Base-by-base conservation (phyloP, 2,329 filamentous ascomycete species). In the Sarocladium oryzae region DNA sequence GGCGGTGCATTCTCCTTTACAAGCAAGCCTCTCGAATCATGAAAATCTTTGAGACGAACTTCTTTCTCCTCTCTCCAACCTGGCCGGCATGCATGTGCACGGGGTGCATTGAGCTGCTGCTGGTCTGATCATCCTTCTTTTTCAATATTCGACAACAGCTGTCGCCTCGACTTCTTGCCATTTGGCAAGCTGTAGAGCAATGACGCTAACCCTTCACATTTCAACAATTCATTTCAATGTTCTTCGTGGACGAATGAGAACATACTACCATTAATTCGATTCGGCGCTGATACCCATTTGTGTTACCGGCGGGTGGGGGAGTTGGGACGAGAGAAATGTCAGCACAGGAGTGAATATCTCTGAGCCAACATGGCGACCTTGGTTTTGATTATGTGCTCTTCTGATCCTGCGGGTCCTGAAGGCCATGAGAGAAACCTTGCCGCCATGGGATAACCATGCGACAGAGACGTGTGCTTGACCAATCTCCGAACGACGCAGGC, bases 281-380 rank as follows among this genome's bases (percentile, higher is more conserved):
- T 65, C 58, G 60, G 57, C 51, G 61, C 61, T 60, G 64, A 67
- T 67, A 67, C 64, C 64, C 64, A 58, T 57, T 65, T 64, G 56
- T n/a, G 30, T 20, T 40, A 45, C 37, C 32, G 37, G 46, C 46
- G 54, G 46, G 33, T 41, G 36, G 32, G 9, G 35, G 30, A 49
- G 40, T 41, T 24, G 2, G n/a, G 35, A 35, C 32, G 36, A 26
- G 20, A 18, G 26, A 20, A 5, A 11, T 6, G 24, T 20, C 24
- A 35, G 23, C n/a, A 20, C 11, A 20, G 16, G 11, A n/a, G 21
- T 20, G 32, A 50, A n/a, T n/a, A n/a, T n/a, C n/a, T n/a, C n/a
- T n/a, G n/a, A n/a, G n/a, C n/a, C n/a, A n/a, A n/a, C n/a, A n/a
- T n/a, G n/a, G n/a, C n/a, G n/a, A n/a, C n/a, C n/a, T n/a, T n/a